These are phyloP conservation scores for Eucalyptus paniculata DNA, from an alignment of 345 rosid genomes.

Conservation along the genomic window DNA sequence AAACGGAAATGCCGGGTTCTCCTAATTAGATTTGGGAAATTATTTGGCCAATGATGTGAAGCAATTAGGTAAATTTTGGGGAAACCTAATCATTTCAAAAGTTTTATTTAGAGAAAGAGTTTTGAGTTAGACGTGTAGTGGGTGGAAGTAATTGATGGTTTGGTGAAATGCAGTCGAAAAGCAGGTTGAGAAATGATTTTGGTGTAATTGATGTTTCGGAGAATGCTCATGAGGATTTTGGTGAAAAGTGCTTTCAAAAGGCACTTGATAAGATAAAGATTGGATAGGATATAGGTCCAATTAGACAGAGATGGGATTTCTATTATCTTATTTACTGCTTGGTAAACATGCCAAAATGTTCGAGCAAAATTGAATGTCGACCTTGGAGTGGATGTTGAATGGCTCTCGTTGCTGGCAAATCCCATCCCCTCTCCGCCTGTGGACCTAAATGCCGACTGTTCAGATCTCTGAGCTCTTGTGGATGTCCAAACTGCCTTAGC, in stretches of 20 bases:
- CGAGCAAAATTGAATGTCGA: background rate
- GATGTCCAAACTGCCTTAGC: background rate
- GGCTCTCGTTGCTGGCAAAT: background rate
- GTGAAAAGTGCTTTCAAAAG: background rate
- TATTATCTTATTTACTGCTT: background rate
- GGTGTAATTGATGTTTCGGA: background rate
- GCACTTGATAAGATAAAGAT: background rate
- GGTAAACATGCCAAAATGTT: background rate
- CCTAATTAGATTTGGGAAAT: background rate
- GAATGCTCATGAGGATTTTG: background rate
- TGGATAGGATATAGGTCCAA: fast-evolving
- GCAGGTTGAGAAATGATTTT: background rate
- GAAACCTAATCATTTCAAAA: background rate
- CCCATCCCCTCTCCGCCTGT: background rate
- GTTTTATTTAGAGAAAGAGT: background rate
- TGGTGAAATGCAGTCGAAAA: background rate
- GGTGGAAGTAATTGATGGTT: background rate
- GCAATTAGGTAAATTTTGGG: background rate
- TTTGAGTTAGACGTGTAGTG: background rate
- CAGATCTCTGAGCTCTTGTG: background rate
- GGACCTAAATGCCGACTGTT: background rate
- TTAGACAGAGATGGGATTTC: background rate
- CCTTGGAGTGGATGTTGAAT: background rate
- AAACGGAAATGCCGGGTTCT: background rate
- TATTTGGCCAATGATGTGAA: background rate